Conservation (phyloP, 1,284 basidiomycete genomes). For the Phaffia rhodozyma region DNA sequence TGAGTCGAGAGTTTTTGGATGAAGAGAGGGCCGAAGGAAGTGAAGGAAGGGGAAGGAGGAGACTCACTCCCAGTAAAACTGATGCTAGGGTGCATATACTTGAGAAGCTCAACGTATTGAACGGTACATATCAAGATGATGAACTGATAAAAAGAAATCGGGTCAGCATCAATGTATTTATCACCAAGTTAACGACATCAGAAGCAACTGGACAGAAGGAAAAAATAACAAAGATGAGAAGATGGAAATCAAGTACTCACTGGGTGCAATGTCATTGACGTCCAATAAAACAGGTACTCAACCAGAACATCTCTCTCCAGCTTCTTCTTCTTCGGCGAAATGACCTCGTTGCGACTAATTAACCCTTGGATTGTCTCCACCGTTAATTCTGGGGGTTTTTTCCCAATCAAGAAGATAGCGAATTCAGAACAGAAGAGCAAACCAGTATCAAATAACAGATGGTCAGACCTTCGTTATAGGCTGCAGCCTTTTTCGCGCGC, state of each 20-base stretch:
- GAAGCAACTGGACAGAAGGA: too few relatives aligned
- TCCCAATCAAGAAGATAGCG: neutral
- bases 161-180: neutral
- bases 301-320: neutral
- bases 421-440: neutral
- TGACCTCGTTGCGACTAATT: too few relatives aligned
- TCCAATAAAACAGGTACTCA: neutral
- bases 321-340: neutral
- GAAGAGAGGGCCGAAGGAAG: neutral
- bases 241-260: neutral
- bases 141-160: neutral
- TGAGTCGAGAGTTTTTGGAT: neutral
- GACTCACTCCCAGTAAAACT: neutral
- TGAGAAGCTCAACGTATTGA: slow-evolving; percentile 3
- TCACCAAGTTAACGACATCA: neutral
- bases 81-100: neutral
- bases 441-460: neutral
- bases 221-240: neutral
- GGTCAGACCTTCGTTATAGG: too few relatives aligned
- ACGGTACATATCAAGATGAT: neutral
- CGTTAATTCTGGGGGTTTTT: neutral
- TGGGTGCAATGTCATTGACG: neutral
- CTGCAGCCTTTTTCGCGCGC: too few relatives aligned
- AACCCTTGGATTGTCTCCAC: neutral
- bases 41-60: too few relatives aligned